These are phyloP conservation scores for Arctostaphylos glauca DNA, from an alignment of 148 eudicot species.

Conservation along the genomic window DNA sequence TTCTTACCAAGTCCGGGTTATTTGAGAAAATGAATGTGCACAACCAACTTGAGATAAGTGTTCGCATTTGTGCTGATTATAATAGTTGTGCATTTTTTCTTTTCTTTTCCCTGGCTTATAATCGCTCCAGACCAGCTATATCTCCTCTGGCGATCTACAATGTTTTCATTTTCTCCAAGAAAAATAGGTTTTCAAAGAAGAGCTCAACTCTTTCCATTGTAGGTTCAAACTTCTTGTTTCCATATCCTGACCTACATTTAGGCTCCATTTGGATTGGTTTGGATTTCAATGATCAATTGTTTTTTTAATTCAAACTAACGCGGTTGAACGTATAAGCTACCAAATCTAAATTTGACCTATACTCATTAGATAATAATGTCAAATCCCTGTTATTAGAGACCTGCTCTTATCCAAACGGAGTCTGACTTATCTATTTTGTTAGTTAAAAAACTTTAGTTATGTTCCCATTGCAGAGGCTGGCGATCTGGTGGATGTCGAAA, in stretches of 20 bases:
- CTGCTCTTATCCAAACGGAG: too few species aligned
- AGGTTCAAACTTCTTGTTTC: background rate
- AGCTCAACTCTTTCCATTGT: background rate
- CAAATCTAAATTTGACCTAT: too few species aligned
- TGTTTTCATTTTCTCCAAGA: background rate
- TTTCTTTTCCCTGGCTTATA: background rate
- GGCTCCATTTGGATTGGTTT: too few species aligned
- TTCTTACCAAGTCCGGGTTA: background rate
- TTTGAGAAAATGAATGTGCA: background rate
- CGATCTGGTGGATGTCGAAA: conserved; percentile 44
- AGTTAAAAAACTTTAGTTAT: background rate
- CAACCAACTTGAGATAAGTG: too few species aligned
- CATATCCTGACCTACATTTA: too few species aligned
- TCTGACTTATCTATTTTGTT: background rate
- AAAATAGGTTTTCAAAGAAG: background rate
- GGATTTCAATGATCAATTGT: too few species aligned
- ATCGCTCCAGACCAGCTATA: background rate
- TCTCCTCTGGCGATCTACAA: background rate
- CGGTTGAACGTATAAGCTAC: too few species aligned
- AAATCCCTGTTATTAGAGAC: too few species aligned
- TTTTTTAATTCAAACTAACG: too few species aligned
- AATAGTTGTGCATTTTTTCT: background rate
- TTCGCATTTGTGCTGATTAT: too few species aligned
- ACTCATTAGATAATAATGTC: too few species aligned
- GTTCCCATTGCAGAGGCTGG: conserved; percentile 48